These are phyloP conservation scores for Penicillium sp. DNA, from an alignment of 2,329 filamentous ascomycete genomes.

Conservation along the genomic window DNA sequence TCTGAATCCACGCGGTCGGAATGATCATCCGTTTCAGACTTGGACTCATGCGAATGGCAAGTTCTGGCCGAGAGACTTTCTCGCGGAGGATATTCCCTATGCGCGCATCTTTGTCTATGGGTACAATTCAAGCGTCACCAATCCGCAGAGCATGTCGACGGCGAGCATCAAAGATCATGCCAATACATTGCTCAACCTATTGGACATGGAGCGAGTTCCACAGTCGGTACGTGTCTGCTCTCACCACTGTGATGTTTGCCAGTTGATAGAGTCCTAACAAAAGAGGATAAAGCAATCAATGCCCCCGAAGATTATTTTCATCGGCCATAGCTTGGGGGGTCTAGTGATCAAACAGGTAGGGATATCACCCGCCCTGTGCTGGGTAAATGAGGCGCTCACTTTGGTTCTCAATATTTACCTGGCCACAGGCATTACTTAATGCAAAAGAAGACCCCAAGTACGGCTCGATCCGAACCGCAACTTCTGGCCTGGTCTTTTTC, in stretches of 20 bases:
- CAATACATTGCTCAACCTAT: slow-evolving; percentile 28
- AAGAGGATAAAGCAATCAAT: slow-evolving; percentile 9
- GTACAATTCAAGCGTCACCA: slow-evolving; percentile 29
- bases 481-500: slow-evolving; percentile 31
- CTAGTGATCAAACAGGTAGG: slow-evolving; percentile 31
- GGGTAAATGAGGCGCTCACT: neutral
- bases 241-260: no score
- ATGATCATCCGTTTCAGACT: slow-evolving; percentile 29
- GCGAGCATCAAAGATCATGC: slow-evolving; percentile 32
- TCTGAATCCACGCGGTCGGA: slow-evolving; percentile 25
- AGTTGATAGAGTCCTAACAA: neutral
- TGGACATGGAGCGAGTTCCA: slow-evolving; percentile 27
- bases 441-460: slow-evolving; percentile 33
- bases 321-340: slow-evolving; percentile 29
- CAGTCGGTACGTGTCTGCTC: slow-evolving; percentile 14
- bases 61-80: slow-evolving; percentile 18
- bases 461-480: slow-evolving; percentile 27
- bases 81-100: slow-evolving; percentile 24
- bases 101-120: slow-evolving; percentile 29
- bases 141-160: slow-evolving; percentile 29
- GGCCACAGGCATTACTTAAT: slow-evolving; percentile 26
- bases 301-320: slow-evolving; percentile 26
- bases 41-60: slow-evolving; percentile 26
- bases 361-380: neutral
- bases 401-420: neutral